Evolutionary conservation across 345 rosid species (phyloP).

Genomic region (Stellera chamaejasme): DNA sequence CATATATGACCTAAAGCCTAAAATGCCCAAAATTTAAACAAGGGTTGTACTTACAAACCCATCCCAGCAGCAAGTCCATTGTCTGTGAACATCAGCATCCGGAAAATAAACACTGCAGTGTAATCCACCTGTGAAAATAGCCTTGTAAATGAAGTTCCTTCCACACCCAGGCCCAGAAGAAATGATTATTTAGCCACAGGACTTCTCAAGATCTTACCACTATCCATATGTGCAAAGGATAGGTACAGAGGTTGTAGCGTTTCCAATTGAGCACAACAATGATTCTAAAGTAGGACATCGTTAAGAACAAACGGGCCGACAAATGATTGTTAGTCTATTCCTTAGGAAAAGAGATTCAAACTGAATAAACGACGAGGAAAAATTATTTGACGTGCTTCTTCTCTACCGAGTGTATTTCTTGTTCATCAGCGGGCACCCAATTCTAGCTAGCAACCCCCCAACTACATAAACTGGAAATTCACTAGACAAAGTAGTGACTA

Average conservation of each 20-base stretch:
- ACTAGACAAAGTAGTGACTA: no score
- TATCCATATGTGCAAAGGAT: constrained; percentile 97
- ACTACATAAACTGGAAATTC: no score
- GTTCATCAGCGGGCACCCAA: background rate
- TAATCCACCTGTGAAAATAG: constrained; percentile 76
- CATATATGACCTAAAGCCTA: no score
- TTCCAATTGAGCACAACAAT: constrained; percentile 90
- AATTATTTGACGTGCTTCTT: no score
- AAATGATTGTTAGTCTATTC: background rate
- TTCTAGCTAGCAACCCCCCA: background rate
- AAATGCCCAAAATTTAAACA: background rate
- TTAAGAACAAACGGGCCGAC: constrained; percentile 22
- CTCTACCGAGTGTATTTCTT: constrained; percentile 1
- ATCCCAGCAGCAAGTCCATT: constrained; percentile 91
- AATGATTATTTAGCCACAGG: background rate
- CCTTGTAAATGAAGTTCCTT: constrained; percentile 6
- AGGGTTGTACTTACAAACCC: constrained; percentile 74
- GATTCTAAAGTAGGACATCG: constrained; percentile 36
- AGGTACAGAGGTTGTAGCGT: constrained; percentile 59
- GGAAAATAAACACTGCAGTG: constrained; percentile 78
- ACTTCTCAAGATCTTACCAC: constrained; percentile 48
- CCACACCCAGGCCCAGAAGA: constrained; percentile 2
- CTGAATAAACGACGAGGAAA: no score
- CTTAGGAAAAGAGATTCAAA: background rate
- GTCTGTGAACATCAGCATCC: constrained; percentile 91